Conservation (phyloP, 129 eudicot genomes). For the Glebionis coronaria region DNA sequence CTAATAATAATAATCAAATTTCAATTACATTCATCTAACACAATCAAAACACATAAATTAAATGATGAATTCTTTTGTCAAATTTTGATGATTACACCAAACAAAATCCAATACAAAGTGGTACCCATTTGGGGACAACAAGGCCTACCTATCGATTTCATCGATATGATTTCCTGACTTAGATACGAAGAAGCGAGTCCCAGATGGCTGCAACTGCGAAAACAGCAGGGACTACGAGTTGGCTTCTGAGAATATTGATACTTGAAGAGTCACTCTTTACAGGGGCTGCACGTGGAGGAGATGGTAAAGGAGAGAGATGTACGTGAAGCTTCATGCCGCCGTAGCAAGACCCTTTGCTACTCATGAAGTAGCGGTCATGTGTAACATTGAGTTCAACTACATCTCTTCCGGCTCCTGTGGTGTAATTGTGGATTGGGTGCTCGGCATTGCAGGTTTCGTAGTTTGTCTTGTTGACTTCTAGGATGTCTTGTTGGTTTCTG, state of each 20-base stretch:
- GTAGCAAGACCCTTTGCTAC: slow-evolving; percentile 80
- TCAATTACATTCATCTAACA: slow-evolving; percentile 23
- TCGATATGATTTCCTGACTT: slow-evolving; percentile 15
- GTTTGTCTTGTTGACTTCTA: slow-evolving; percentile 83
- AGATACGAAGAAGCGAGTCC: slow-evolving; percentile 51
- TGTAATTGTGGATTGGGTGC: slow-evolving; percentile 71
- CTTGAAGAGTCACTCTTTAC: slow-evolving; percentile 38
- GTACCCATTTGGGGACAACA: slow-evolving; percentile 31
- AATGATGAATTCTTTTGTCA: slow-evolving; percentile 20
- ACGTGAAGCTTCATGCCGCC: slow-evolving; percentile 81
- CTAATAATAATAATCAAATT: slow-evolving; percentile 20
- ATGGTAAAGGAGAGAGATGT: slow-evolving; percentile 51
- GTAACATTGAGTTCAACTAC: slow-evolving; percentile 74
- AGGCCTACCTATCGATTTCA: slow-evolving; percentile 15
- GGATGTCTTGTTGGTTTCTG: slow-evolving; percentile 66
- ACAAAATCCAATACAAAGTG: slow-evolving; percentile 24
- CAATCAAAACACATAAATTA: slow-evolving; percentile 20
- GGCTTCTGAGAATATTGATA: slow-evolving; percentile 37
- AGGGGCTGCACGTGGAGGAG: slow-evolving; percentile 64
- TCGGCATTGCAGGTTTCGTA: slow-evolving; percentile 75
- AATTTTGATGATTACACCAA: slow-evolving; percentile 22
- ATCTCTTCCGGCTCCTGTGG: slow-evolving; percentile 88
- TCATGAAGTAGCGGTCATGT: slow-evolving; percentile 63
- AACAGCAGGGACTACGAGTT: slow-evolving; percentile 53
- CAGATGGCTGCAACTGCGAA: slow-evolving; percentile 65